phyloP scores from a whole-genome alignment of 2,329 filamentous ascomycete genomes.

The Tolypocladium album region DNA sequence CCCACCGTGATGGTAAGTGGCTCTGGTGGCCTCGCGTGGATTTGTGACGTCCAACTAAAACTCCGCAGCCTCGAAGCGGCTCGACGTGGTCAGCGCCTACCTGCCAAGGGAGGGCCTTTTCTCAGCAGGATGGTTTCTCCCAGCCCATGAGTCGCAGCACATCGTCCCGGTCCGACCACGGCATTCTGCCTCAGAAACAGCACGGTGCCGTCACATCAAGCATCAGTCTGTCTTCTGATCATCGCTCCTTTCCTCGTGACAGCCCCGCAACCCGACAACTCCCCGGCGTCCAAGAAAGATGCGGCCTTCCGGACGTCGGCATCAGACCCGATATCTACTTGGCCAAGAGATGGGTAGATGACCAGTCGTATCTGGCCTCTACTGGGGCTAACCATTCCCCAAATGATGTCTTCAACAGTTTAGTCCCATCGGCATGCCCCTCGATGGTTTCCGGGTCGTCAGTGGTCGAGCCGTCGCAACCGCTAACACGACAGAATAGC shows the following conservation, averaged over 20 bases:
- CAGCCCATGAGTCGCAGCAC: conserved; percentile 33
- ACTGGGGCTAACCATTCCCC: conserved; percentile 12
- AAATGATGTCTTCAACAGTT: conserved; percentile 13
- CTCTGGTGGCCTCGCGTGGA: neutral
- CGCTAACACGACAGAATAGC: conserved; percentile 34
- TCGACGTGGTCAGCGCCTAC: conserved; percentile 5
- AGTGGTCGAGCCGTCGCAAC: conserved; percentile 23
- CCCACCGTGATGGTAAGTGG: conserved; percentile 2
- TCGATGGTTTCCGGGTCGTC: conserved; percentile 32
- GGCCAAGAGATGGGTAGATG: conserved; percentile 15
- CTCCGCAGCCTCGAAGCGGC: neutral
- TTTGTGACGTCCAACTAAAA: neutral
- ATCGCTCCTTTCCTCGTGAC: conserved; percentile 18
- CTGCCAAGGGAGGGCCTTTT: conserved; percentile 13
- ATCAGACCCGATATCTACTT: conserved; percentile 29
- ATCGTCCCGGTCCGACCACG: conserved; percentile 28
- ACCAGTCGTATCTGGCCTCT: conserved; percentile 14
- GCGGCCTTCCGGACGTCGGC: conserved; percentile 18
- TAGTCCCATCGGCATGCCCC: conserved; percentile 26
- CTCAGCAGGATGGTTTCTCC: conserved; percentile 18
- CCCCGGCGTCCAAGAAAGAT: conserved; percentile 25
- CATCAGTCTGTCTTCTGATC: conserved; percentile 12
- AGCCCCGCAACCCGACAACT: conserved; percentile 20
- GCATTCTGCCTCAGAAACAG: conserved; percentile 12
- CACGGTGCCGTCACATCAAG: conserved; percentile 21